Evolutionary conservation across 345 rosid species (phyloP).

Genomic region (Gossypium arboreum): DNA sequence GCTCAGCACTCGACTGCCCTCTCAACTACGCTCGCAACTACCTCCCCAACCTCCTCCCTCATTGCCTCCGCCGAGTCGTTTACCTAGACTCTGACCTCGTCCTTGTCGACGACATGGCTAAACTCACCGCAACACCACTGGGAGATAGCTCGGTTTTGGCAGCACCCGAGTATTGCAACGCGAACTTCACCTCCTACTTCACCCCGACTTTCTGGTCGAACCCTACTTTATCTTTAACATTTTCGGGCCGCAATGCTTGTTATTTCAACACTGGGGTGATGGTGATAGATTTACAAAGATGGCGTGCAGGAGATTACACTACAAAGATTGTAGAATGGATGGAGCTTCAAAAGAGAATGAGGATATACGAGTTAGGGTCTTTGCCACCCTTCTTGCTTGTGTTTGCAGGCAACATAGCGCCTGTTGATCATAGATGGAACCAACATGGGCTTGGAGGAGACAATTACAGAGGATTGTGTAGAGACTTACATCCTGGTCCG

Average conservation of each 20-base stretch:
- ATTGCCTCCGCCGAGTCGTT: slow-evolving; percentile 54
- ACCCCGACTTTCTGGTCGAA: slow-evolving; percentile 77
- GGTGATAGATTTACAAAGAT: slow-evolving; percentile 3
- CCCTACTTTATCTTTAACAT: slow-evolving; percentile 61
- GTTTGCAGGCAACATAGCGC: neutral
- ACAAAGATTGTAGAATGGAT: neutral
- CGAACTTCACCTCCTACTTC: slow-evolving; percentile 75
- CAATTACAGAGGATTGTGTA: neutral
- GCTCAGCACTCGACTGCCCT: neutral
- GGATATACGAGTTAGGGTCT: neutral
- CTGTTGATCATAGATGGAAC: neutral
- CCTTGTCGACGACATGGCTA: slow-evolving; percentile 30
- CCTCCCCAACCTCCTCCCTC: slow-evolving; percentile 54
- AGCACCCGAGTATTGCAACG: slow-evolving; percentile 74
- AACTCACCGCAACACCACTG: slow-evolving; percentile 48
- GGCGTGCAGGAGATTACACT: neutral
- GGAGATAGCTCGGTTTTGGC: slow-evolving; percentile 46
- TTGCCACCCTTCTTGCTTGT: neutral
- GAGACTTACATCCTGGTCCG: neutral
- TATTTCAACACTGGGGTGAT: slow-evolving; percentile 31
- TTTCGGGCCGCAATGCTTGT: slow-evolving; percentile 58
- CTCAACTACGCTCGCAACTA: slow-evolving; percentile 66
- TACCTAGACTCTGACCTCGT: slow-evolving; percentile 81
- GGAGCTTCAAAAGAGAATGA: neutral
- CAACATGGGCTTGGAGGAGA: neutral